Evolutionary conservation across 2,329 filamentous ascomycete species (phyloP).

Genomic region (Alternaria sp.): DNA sequence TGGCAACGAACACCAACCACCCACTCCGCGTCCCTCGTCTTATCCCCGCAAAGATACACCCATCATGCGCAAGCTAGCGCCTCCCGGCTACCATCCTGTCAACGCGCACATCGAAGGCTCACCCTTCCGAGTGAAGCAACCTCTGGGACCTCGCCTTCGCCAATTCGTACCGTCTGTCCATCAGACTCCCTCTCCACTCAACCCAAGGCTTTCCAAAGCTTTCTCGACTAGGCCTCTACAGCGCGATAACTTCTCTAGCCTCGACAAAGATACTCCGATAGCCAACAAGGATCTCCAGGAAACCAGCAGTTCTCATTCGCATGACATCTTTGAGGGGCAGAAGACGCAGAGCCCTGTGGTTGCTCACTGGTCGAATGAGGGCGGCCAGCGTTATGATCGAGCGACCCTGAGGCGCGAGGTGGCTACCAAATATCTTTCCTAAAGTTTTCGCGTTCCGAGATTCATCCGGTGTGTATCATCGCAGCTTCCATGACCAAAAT

Average conservation of each 20-base stretch:
- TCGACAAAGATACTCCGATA: background rate
- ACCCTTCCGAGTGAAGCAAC: background rate
- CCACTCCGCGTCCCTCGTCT: background rate
- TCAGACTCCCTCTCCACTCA: background rate
- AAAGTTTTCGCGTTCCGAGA: background rate
- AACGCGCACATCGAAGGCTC: background rate
- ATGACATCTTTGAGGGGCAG: background rate
- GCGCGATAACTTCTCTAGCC: background rate
- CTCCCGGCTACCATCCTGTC: background rate
- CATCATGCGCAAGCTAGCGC: background rate
- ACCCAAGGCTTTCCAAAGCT: background rate
- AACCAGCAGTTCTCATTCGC: rapidly evolving
- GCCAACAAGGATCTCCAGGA: background rate
- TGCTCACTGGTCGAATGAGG: background rate
- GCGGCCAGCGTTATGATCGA: background rate
- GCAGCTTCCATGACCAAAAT: background rate
- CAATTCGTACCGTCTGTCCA: background rate
- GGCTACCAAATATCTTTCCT: background rate
- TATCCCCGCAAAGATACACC: background rate
- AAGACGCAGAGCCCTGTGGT: background rate
- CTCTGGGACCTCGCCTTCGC: background rate
- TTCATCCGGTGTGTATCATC: background rate
- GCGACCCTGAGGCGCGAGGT: background rate
- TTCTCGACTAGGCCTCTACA: background rate
- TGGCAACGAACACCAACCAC: no score